Evolutionary conservation across 331 rosid genomes (phyloP).

Genomic region (Saraca asoca): DNA sequence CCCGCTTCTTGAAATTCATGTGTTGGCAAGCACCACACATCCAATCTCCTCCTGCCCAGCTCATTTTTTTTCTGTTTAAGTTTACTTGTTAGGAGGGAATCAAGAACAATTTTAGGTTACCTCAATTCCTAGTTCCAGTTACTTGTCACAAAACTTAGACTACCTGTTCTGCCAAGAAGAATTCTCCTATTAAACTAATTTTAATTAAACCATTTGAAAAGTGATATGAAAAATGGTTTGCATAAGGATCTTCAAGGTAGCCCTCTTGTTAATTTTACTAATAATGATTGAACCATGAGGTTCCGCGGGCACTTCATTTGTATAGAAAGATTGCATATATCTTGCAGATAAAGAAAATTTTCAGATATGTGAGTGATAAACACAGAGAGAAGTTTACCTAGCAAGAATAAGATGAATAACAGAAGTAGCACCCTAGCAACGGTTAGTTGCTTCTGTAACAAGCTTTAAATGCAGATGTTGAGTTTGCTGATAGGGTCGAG

Average conservation of each 20-base stretch:
- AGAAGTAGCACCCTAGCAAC: constrained; percentile 31
- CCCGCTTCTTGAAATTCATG: constrained; percentile 85
- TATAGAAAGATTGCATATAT: constrained; percentile 22
- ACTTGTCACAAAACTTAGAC: neutral
- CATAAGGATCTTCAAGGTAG: constrained; percentile 13
- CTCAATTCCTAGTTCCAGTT: constrained; percentile 15
- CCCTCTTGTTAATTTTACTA: constrained; percentile 26
- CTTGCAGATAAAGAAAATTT: constrained; percentile 21
- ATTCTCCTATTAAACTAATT: constrained; percentile 9
- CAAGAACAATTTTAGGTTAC: constrained; percentile 22
- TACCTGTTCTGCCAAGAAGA: constrained; percentile 20
- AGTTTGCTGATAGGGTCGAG: constrained; percentile 43
- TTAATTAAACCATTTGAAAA: constrained; percentile 25
- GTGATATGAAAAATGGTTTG: constrained; percentile 23
- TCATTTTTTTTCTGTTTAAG: constrained; percentile 62
- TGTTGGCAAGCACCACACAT: constrained; percentile 93
- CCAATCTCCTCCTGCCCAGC: constrained; percentile 99
- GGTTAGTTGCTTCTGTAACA: constrained; percentile 23
- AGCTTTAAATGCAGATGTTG: constrained; percentile 50
- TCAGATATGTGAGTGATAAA: constrained; percentile 27
- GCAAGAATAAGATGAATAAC: constrained; percentile 13
- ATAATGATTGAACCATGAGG: constrained; percentile 22
- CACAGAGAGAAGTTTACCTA: constrained; percentile 47
- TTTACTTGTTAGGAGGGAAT: constrained; percentile 5
- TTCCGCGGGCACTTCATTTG: constrained; percentile 29